phyloP scores from a whole-genome alignment of 306 rosid species.

The Cercis canadensis region DNA sequence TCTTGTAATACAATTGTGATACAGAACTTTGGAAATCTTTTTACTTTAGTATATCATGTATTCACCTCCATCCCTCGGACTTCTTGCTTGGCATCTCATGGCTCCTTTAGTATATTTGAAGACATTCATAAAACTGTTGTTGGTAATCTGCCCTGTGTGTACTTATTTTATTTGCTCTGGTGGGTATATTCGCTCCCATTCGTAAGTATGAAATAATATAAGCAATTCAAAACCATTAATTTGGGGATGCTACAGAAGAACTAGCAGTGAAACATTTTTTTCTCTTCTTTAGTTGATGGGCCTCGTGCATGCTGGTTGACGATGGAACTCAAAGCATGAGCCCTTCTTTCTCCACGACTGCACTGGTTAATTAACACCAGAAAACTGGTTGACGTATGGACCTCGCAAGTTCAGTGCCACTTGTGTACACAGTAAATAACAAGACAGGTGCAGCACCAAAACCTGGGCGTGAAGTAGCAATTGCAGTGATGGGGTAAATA shows the following conservation, averaged over 20 bases:
- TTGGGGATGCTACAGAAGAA: conserved; percentile 18
- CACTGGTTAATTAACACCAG: conserved; percentile 1
- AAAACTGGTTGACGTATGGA: neutral
- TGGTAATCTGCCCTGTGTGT: neutral
- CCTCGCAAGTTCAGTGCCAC: neutral
- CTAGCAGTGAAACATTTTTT: no score
- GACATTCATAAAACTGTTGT: conserved; percentile 22
- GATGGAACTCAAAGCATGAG: neutral
- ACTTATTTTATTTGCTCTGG: neutral
- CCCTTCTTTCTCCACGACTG: neutral
- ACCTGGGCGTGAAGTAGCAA: conserved; percentile 19
- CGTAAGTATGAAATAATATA: conserved; percentile 6
- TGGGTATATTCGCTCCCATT: neutral
- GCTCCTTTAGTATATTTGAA: conserved; percentile 32
- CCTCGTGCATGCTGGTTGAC: neutral
- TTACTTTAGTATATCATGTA: no score
- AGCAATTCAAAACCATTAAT: conserved; percentile 16
- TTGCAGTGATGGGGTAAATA: conserved; percentile 30
- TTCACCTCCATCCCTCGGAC: neutral
- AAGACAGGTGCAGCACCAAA: conserved; percentile 5
- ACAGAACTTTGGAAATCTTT: neutral
- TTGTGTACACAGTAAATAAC: neutral
- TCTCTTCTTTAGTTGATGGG: neutral
- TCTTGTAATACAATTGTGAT: conserved; percentile 40
- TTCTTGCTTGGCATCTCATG: conserved; percentile 19